Evolutionary conservation across 192 early-diverging fungal genomes (phyloP), one percentile per base, ranked within the genome.

Genomic region (Entrophospora sp.): DNA sequence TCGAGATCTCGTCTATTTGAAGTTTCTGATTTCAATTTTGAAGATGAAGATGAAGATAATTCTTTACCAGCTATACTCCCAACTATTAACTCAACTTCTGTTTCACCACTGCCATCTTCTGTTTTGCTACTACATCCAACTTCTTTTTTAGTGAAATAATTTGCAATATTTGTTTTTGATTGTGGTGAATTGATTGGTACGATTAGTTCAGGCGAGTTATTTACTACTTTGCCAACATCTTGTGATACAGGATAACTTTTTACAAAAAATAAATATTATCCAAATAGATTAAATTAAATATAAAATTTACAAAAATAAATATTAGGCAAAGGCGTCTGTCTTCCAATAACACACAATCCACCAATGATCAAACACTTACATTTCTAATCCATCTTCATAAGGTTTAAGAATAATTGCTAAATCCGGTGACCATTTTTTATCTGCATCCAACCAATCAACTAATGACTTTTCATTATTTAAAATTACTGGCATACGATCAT

Each of bases 401-500:
- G 81, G 79, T 40, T 73, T 72, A 3, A 83, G 60, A 43, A 81
- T 64, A 2, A 61, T 52, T 12, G 68, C 67, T 28, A 81, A 37
- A 10, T 69, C 43, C 0, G 59, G 18, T 13, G 66, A 64, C 80
- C 80, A 79, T 1, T 36, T 28, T 13, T 67, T 28, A 1, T 62
- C 44, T 35, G 62, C 67, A 42, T 81, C 77, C 14, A 83, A 59
- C 81, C 81, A 83, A 8, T 56, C 25, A 8, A 66, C 42, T 13
- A 79, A 64, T 51, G 72, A 74, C n/a, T n/a, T n/a, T 40, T 75
- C 66, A 24, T 67, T 25, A 30, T 83, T 75, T 1, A 80, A 62
- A 44, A 83, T 79, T 18, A 83, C 79, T 16, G 81, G 81, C 81
- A 83, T 83, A 0, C 81, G 79, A 35, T 77, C 72, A 49, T 83